phyloP scores from a whole-genome alignment of 2,329 filamentous ascomycete genomes.

The Pestalotiopsis sp. region DNA sequence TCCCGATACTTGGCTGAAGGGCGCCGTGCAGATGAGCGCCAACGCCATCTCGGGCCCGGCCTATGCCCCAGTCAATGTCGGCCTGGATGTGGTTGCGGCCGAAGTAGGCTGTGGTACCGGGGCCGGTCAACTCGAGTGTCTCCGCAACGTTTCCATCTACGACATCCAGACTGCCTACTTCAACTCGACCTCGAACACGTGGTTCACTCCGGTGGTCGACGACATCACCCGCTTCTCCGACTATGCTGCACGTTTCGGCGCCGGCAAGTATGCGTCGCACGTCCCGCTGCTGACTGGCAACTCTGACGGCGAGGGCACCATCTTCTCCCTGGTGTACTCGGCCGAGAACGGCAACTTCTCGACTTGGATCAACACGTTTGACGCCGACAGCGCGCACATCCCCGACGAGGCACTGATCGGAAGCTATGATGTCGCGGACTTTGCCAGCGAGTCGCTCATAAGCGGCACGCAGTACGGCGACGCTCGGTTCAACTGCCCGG shows the following conservation, averaged over 20 bases:
- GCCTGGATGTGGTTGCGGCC: slow-evolving; percentile 36
- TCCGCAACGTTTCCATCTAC: slow-evolving; percentile 33
- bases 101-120: slow-evolving; percentile 38
- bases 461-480: slow-evolving; percentile 47
- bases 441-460: slow-evolving; percentile 37
- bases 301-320: slow-evolving; percentile 37
- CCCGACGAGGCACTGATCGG: slow-evolving; percentile 33
- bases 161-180: slow-evolving; percentile 33
- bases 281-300: slow-evolving; percentile 39
- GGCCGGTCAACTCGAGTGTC: slow-evolving; percentile 37
- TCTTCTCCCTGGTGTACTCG: slow-evolving; percentile 38
- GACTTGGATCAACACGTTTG: slow-evolving; percentile 36
- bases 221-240: slow-evolving; percentile 35
- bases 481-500: slow-evolving; percentile 46
- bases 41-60: slow-evolving; percentile 42
- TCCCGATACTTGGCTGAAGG: slow-evolving; percentile 38
- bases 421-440: slow-evolving; percentile 39
- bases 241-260: slow-evolving; percentile 29
- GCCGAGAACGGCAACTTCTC: slow-evolving; percentile 32
- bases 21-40: slow-evolving; percentile 44
- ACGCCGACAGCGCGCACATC: slow-evolving; percentile 41
- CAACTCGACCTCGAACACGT: slow-evolving; percentile 40
- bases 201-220: slow-evolving; percentile 43
- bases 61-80: slow-evolving; percentile 38
- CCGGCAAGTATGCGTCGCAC: slow-evolving; percentile 32